Base-by-base conservation (phyloP, 805 yeast species). In the Saturnispora saitoi region DNA sequence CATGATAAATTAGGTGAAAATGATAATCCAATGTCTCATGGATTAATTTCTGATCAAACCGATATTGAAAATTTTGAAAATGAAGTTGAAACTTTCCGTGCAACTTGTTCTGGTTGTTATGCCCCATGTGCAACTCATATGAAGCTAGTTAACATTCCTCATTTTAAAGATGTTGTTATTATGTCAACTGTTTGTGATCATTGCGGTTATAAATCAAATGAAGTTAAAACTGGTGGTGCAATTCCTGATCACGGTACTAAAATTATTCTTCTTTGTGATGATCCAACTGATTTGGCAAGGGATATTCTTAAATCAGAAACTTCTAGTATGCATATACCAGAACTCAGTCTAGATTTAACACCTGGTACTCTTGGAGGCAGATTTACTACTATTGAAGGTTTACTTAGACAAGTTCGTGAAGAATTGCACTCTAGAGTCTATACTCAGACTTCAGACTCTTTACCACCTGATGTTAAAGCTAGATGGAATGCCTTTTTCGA, bases 311-410 rank as follows among this genome's bases (percentile, higher is more conserved):
- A 93, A 69, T 83, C 95, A 15, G 99, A 93, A 70, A 85, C 96
- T 12, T 91, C 98, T 70, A 83, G 89, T 4, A 62, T 93, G 68
- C 69, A 67, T 19, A 75, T 91, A 50, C 98, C 99, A 4, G 99
- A 93, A 69, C 73, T 93, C 52, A 80, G 78, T 61, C 76, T 93
- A 56, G 99, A 93, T 66, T 77, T 93, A 60, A 87, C 90, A 14
- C 90, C 95, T 37, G 99, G 99, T 51, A 93, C 99, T 2, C 73
- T 93, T 45, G 99, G 99, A 52, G 99, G 99, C 50, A 78, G 99
- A 63, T 93, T 93, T 72, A 93, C 99, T 42, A 93, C 99, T 14
- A 71, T 93, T 54, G 99, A 93, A 70, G 99, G 99, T 53, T 74
- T 93, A 48, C 69, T 93, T 56, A 74, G 79, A 40, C 97, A 93